Base-by-base conservation (phyloP, 2,329 filamentous ascomycete species). In the Phyllachora maydis region DNA sequence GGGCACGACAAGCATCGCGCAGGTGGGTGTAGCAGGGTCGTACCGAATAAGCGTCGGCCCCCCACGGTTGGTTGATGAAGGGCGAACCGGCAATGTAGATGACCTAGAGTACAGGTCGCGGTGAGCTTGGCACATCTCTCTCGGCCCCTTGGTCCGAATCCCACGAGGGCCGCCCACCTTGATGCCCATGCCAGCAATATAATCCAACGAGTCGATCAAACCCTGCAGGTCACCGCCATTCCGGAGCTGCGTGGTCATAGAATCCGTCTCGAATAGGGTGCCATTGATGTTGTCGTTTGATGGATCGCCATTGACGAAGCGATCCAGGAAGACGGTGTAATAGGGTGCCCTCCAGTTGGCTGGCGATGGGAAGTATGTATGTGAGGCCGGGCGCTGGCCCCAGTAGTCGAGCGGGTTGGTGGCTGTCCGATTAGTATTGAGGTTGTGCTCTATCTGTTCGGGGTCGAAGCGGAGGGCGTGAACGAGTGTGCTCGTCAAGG, bases 41-140 rank as follows among this genome's bases (percentile, higher is more conserved):
- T n/a, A n/a, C n/a, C n/a, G 43, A 46, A 40, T 69, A 74, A 6
- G 56, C 55, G 37, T 74, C 67, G 8, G 59, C 50, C 9, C 56
- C 58, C 68, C 68, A 74, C 5, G 68, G 68, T 32, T 56, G 47
- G 36, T 74, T 74, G 41, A 73, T 59, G 34, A 71, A 56, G 6
- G 64, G 52, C 21, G 59, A 65, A n/a, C 67, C 68, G 15, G 65
- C 66, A 22, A 73, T 52, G 34, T 72, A 72, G 18, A 72, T 47
- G 5, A 52, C 64, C 50, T n/a, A n/a, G n/a, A n/a, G n/a, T n/a
- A n/a, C n/a, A n/a, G n/a, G n/a, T n/a, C n/a, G n/a, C n/a, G n/a
- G n/a, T n/a, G n/a, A n/a, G n/a, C n/a, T n/a, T n/a, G n/a, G n/a
- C n/a, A n/a, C n/a, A n/a, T n/a, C n/a, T n/a, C n/a, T n/a, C n/a